Evolutionary conservation across 1,139 yeast species (phyloP).

Genomic region (Suhomyces coccinellae): DNA sequence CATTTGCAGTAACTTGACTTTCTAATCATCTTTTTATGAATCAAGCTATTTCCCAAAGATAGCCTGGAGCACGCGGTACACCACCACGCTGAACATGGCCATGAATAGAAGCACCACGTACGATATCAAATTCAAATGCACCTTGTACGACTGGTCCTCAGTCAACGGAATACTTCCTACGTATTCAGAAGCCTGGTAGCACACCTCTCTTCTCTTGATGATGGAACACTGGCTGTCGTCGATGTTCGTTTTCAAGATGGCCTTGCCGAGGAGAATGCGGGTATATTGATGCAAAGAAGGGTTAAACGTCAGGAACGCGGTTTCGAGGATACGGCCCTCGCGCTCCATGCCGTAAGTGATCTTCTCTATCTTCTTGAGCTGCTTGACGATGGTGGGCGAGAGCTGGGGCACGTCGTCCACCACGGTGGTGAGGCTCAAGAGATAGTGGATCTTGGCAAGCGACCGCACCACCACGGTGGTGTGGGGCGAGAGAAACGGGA

Average conservation of each 20-base stretch:
- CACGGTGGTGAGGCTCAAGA: conserved; percentile 31
- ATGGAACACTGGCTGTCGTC: conserved; percentile 34
- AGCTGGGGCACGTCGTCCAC: conserved; percentile 29
- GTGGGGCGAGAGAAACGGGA: conserved; percentile 37
- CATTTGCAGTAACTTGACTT: no score
- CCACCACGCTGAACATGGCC: conserved; percentile 12
- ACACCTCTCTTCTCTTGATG: conserved; percentile 39
- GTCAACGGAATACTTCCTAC: conserved; percentile 42
- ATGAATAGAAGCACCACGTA: conserved; percentile 9
- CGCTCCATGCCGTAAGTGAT: conserved; percentile 41
- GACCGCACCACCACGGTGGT: conserved; percentile 31
- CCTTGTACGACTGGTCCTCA: conserved; percentile 10
- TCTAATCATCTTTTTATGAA: no score
- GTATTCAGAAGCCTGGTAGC: conserved; percentile 46
- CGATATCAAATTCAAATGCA: conserved; percentile 5
- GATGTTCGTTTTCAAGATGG: conserved; percentile 41
- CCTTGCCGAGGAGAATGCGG: conserved; percentile 40
- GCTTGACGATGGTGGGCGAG: conserved; percentile 27
- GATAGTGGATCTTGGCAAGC: conserved; percentile 26
- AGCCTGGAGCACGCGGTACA: conserved; percentile 9
- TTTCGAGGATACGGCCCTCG: conserved; percentile 31
- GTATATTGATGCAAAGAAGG: conserved; percentile 41
- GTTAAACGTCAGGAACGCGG: conserved; percentile 32
- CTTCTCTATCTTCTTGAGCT: conserved; percentile 37
- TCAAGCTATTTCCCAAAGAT: conserved; percentile 4